Base-by-base conservation (phyloP, 2,329 filamentous ascomycete species). In the Fusarium camptoceras region DNA sequence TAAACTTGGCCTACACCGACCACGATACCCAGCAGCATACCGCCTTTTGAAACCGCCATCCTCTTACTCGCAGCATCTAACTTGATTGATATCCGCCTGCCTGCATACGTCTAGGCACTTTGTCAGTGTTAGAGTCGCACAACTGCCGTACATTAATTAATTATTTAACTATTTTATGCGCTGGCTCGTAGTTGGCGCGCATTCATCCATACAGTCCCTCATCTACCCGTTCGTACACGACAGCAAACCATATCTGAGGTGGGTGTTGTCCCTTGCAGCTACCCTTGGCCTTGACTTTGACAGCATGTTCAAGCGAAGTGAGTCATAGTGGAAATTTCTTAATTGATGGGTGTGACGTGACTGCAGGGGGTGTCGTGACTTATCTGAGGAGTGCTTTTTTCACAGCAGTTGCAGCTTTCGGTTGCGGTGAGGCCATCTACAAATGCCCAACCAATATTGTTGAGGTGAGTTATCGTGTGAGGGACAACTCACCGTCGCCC, bases 1-100 rank as follows among this genome's bases (percentile, higher is more conserved):
- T 28, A 53, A 41, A 51, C 47, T 59, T 47, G 14, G 57, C 49
- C 65, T 70, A 70, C 67, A 70, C 68, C 68, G 68, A 68, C 44
- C 39, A 68, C 44, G 31, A 48, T 65, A 48, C 31, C 46, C 22
- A 42, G n/a, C 18, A 59, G 46, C 48, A 71, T 71, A 71, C 68
- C 68, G 68, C 68, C 68, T 69, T 71, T 71, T 71, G 63, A 68
- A 71, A 70, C 67, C 50, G 43, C 59, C 46, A 49, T 51, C 24
- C 14, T 49, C 28, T 66, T 66, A 31, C 61, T 68, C 50, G 46
- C 64, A 64, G 48, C 48, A 39, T 64, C 27, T 31, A 42, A 37
- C 34, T 37, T 37, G 34, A 37, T 25, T 61, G 18, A 42, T 54
- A 37, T 44, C 41, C 27, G 27, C 20, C 44, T 51, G 50, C 46